A percentile compares a stretch with the other conserved stretches of the same genome.
phyloP scores from a whole-genome alignment of 345 rosid species.

The Hevea brasiliensis region DNA sequence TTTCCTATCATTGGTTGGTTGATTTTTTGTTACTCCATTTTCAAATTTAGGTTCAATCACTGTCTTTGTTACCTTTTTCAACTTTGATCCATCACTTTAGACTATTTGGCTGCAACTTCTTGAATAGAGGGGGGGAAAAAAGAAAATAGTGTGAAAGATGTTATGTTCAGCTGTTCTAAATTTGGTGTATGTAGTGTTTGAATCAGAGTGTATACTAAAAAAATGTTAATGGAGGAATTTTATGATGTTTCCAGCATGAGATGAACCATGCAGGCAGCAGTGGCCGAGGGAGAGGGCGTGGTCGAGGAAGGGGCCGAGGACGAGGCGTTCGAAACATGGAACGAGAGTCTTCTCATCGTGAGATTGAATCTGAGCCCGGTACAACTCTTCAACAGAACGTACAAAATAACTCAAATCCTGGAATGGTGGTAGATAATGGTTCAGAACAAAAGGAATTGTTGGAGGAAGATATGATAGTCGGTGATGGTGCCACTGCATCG shows the following conservation, averaged over 20 bases:
- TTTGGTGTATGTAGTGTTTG: neutral
- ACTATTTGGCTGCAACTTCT: neutral
- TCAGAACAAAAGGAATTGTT: constrained; percentile 44
- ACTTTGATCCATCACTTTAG: neutral
- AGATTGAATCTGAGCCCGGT: constrained; percentile 52
- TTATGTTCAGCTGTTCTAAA: neutral
- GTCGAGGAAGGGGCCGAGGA: constrained; percentile 95
- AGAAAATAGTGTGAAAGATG: neutral
- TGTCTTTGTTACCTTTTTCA: neutral
- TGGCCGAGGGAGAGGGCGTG: constrained; percentile 93
- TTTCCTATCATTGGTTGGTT: neutral
- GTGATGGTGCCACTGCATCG: constrained; percentile 46
- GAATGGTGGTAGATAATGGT: constrained; percentile 39
- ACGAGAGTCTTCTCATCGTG: constrained; percentile 65
- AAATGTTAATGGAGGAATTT: neutral
- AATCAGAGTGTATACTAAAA: neutral
- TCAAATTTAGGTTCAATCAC: neutral
- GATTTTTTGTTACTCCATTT: neutral
- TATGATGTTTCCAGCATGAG: constrained; percentile 54
- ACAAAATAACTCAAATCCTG: constrained; percentile 28
- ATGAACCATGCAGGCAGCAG: constrained; percentile 58
- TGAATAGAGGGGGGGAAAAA: neutral
- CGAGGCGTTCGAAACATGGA: constrained; percentile 62
- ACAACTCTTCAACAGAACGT: constrained; percentile 32
- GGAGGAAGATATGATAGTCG: constrained; percentile 39